These are phyloP conservation scores for Xylaria grammica DNA, from an alignment of 495 filamentous ascomycete genomes.

Conservation along the genomic window DNA sequence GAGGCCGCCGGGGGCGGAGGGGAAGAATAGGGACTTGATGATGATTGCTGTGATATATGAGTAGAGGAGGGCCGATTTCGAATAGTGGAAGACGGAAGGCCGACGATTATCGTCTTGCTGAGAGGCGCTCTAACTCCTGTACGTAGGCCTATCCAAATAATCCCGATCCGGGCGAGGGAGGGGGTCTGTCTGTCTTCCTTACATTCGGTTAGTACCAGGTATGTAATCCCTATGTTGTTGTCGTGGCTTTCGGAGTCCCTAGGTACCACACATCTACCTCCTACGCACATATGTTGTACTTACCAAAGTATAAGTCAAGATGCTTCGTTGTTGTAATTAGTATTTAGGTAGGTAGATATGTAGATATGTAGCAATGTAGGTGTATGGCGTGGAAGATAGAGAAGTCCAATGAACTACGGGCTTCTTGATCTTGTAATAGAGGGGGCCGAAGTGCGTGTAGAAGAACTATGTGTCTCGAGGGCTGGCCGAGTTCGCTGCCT, in stretches of 20 bases:
- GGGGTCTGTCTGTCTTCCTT: not conserved
- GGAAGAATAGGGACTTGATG: not conserved
- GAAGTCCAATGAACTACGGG: too few relatives aligned
- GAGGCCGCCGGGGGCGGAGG: not conserved
- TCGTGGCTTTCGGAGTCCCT: too few relatives aligned
- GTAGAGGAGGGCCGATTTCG: not conserved
- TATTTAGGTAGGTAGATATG: too few relatives aligned
- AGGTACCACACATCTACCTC: too few relatives aligned
- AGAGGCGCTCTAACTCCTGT: constrained; percentile 1
- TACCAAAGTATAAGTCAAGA: too few relatives aligned
- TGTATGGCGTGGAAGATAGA: not conserved
- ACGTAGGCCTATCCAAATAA: constrained; percentile 7
- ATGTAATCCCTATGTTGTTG: too few relatives aligned
- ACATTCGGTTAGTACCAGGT: not conserved
- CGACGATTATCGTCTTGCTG: not conserved
- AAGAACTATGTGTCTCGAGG: too few relatives aligned
- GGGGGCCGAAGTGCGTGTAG: too few relatives aligned
- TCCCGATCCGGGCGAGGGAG: not conserved
- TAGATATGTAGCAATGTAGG: not conserved
- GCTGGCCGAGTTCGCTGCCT: constrained; percentile 2
- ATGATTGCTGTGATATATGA: not conserved
- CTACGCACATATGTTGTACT: too few relatives aligned
- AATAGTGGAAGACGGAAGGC: not conserved
- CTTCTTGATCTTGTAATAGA: not conserved
- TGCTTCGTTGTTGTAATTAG: too few relatives aligned